Evolutionary conservation across 345 rosid genomes (phyloP), one percentile per base, ranked within the genome.

Genomic region (Eucalyptus polybractea): DNA sequence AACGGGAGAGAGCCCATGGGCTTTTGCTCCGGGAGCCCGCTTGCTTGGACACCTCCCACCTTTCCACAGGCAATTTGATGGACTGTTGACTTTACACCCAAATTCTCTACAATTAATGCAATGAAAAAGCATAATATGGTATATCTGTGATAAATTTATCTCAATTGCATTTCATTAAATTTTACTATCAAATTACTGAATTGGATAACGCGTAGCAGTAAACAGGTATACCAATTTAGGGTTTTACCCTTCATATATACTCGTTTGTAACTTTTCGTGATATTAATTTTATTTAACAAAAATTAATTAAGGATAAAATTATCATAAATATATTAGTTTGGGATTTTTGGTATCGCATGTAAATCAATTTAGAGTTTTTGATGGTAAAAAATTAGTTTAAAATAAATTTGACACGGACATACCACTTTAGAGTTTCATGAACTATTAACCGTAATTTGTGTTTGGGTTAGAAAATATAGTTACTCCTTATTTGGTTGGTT

Each of bases 121-220:
- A 16, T 51, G 54, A 51, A 51, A 15, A 51, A 51, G 6, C 19
- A 6, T 50, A 50, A 50, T 50, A 0, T 50, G 6, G 0, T 50
- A 50, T 1, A 50, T 50, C 3, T 50, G 0, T 50, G 1, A 50
- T 50, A 50, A 50, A 50, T 14, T 50, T 50, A 50, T 6, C 19
- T 50, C 1, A 19, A 50, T 51, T 16, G 3, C 0, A 50, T 50
- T 15, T 0, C 19, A 50, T 50, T 50, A 50, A 51, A 51, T 51
- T 51, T 51, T 51, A 6, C 54, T 15, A 51, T 51, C 22, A 17
- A 51, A 17, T 51, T 51, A 51, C 4, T 51, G 0, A 51, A 1
- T 7, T 51, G 0, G 1, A 51, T 17, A 51, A 17, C 9, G 3
- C 2, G 0, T 51, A 1, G 0, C 1, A 51, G 0, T 17, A 17